Evolutionary conservation across 2,329 filamentous ascomycete genomes (phyloP), one percentile per base, ranked within the genome.

Genomic region (Orbilia quercus): DNA sequence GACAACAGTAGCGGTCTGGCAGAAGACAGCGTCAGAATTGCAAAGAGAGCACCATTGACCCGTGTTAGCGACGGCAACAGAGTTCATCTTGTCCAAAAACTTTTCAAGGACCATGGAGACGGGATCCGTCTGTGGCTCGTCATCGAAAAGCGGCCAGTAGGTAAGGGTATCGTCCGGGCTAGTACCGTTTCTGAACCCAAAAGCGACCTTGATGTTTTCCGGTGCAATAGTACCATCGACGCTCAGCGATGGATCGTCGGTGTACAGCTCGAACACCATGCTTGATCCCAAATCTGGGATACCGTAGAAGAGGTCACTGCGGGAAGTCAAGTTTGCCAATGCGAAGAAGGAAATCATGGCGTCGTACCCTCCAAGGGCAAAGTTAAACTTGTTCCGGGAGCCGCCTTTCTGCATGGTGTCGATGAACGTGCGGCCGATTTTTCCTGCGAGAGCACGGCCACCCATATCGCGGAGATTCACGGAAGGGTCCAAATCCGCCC

Each of bases 241-340:
- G 23, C 16, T 7, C n/a, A 73, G 14, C 4, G 50, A 55, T 22
- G 48, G 20, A 31, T 73, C 69, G 23, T 73, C 69, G 3, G 69
- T 73, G 54, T 66, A 73, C 7, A 73, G 25, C 16, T 73, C 69
- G n/a, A 73, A 73, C 0, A 73, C 60, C 60, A 73, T 73, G 42
- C 69, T 73, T n/a, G 69, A 65, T 6, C 69, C 69, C 12, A 73
- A 18, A 47, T 73, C 69, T 9, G 69, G 69, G 2, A 73, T n/a
- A 2, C 69, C 69, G 22, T 54, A 62, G 45, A 73, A 73, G 18
- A 66, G 40, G n/a, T 59, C 22, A 31, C 60, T 66, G 16, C 69
- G 69, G 12, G 69, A 73, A 16, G 69, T 53, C 42, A 73, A 42
- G 20, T 66, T 66, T 16, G 69, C 60, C 9, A 73, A 31, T 2